phyloP scores from a whole-genome alignment of 768 basidiomycete genomes.

The Psilocybe cubensis region DNA sequence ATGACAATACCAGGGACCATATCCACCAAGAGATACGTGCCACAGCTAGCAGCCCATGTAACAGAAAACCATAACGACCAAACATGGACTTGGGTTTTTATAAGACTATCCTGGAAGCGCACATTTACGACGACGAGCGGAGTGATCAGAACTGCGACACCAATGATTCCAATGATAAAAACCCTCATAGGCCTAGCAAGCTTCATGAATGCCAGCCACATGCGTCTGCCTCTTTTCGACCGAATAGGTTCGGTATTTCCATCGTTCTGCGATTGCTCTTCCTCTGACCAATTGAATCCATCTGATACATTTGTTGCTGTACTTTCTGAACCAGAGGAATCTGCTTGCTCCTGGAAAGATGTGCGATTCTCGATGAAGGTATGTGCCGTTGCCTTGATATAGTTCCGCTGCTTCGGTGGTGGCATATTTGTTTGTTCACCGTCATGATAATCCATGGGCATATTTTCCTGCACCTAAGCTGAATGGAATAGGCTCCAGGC shows the following conservation, averaged over 20 bases:
- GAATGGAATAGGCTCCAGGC: not conserved
- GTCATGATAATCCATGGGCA: constrained; percentile 4
- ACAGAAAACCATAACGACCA: constrained; percentile 74
- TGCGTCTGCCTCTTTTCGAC: constrained; percentile 62
- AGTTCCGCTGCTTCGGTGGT: not conserved
- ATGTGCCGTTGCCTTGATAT: constrained; percentile 20
- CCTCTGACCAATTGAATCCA: constrained; percentile 79
- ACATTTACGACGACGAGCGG: constrained; percentile 72
- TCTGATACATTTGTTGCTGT: constrained; percentile 66
- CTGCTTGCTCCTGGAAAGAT: constrained; percentile 8
- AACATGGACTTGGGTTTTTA: constrained; percentile 58
- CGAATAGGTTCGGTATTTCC: constrained; percentile 32
- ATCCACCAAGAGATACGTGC: constrained; percentile 68
- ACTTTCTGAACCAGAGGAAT: constrained; percentile 41
- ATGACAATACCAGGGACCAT: constrained; percentile 60
- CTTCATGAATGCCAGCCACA: constrained; percentile 71
- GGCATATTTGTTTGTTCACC: constrained; percentile 3
- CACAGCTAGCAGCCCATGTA: constrained; percentile 64
- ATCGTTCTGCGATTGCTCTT: constrained; percentile 46
- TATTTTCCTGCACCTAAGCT: not conserved
- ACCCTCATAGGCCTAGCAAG: constrained; percentile 63
- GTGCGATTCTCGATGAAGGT: constrained; percentile 6
- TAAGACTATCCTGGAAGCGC: constrained; percentile 53
- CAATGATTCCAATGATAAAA: constrained; percentile 59
- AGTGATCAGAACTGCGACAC: constrained; percentile 65